These are phyloP conservation scores for Emmonsiellopsis sp. DNA, from an alignment of 2,329 filamentous ascomycete genomes.

Conservation along the genomic window DNA sequence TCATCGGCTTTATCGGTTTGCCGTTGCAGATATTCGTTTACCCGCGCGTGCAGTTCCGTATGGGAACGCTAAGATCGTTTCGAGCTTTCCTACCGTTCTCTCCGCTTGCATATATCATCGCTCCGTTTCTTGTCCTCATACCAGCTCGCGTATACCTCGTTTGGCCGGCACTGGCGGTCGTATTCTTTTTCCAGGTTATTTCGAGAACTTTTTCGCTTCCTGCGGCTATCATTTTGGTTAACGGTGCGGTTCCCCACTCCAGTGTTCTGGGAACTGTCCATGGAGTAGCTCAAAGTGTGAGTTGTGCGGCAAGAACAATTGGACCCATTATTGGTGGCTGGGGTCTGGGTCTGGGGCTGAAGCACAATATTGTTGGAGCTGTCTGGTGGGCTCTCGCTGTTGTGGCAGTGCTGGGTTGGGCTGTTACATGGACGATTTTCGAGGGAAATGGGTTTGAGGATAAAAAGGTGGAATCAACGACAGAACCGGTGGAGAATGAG, in stretches of 20 bases:
- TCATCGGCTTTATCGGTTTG: slow-evolving; percentile 68
- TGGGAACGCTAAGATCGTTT: slow-evolving; percentile 62
- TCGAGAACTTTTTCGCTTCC: slow-evolving; percentile 62
- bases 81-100: slow-evolving; percentile 61
- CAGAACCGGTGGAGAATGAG: slow-evolving; percentile 11
- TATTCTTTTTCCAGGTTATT: slow-evolving; percentile 60
- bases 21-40: slow-evolving; percentile 63
- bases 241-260: slow-evolving; percentile 51
- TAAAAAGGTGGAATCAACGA: slow-evolving; percentile 18
- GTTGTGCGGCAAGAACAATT: slow-evolving; percentile 45
- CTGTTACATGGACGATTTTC: slow-evolving; percentile 51
- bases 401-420: slow-evolving; percentile 49
- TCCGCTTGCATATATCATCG: slow-evolving; percentile 58
- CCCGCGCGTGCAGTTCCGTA: slow-evolving; percentile 54
- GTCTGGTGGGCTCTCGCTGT: slow-evolving; percentile 50
- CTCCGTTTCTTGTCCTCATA: slow-evolving; percentile 63
- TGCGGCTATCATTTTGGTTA: slow-evolving; percentile 50
- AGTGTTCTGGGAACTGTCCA: slow-evolving; percentile 50
- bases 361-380: slow-evolving; percentile 46
- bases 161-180: slow-evolving; percentile 56
- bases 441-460: slow-evolving; percentile 56
- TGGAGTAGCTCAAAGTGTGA: slow-evolving; percentile 49
- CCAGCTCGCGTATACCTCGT: slow-evolving; percentile 47
- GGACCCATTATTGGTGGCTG: slow-evolving; percentile 48
- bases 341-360: slow-evolving; percentile 45